Base-by-base conservation (phyloP, 2,329 filamentous ascomycete genomes). In the Sclerotinia subarctica region DNA sequence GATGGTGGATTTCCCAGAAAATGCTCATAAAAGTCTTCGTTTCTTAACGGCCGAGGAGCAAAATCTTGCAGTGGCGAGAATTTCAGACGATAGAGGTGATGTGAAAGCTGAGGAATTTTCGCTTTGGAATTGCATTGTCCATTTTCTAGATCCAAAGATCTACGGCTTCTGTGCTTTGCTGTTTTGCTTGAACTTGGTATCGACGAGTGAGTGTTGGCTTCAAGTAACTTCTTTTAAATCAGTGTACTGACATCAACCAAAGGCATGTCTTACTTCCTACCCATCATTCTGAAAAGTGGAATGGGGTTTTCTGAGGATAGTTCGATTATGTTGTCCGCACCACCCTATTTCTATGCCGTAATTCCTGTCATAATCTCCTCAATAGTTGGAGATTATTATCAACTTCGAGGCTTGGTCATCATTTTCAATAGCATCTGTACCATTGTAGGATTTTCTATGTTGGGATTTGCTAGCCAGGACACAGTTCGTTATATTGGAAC, bases 201-300 rank as follows among this genome's bases (percentile, higher is more conserved):
- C 85, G 1, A 95, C 95, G 76, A 67, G 65, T 63, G 38, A 62
- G 65, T 24, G 19, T 44, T 26, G 13, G 8, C 2, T 2, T 10
- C 19, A 21, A 15, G 13, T 19, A 24, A 32, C 38, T 17, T 42
- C 19, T 5, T 47, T n/a, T 10, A 17, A 24, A 8, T 29, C n/a
- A 7, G 38, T 32, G 8, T 13, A 24, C 65, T 67, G 24, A 67
- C 46, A 5, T 32, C 13, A 38, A 46, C 38, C 21, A 21, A 51
- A 67, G 87, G 90, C 0, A 83, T 96, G 6, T 90, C 90, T 1
- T 95, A 91, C 78, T 94, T 94, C 75, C 79, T 94, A 7, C 92
- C 92, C 13, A 87, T 94, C 75, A 91, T 96, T 73, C 85, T 96
- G 10, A 73, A 76, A 51, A 78, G 80, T 32, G 83, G 83, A 15